Evolutionary conservation across 306 rosid species (phyloP).

Genomic region (Fragaria ananassa): DNA sequence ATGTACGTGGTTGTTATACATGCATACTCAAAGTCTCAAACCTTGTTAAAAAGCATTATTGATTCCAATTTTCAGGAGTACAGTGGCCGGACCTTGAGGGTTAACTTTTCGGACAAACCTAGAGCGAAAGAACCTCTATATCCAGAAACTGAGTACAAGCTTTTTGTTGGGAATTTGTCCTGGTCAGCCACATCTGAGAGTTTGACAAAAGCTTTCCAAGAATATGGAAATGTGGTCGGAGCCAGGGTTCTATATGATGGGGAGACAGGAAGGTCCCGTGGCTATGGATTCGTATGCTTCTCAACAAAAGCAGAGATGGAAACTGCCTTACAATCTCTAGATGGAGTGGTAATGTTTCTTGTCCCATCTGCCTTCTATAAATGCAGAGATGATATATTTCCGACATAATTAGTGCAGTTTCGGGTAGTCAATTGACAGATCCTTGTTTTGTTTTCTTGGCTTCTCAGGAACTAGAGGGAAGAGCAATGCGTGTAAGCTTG

Average conservation of each 20-base stretch:
- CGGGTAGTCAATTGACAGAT: not conserved
- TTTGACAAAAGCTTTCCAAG: conserved; percentile 65
- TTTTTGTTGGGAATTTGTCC: conserved; percentile 82
- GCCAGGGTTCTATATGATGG: conserved; percentile 86
- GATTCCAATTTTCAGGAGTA: conserved; percentile 49
- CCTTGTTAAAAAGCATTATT: not conserved
- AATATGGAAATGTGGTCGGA: conserved; percentile 84
- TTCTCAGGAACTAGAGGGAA: conserved; percentile 79
- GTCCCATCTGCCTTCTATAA: conserved; percentile 10
- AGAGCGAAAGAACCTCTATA: conserved; percentile 72
- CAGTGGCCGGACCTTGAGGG: conserved; percentile 79
- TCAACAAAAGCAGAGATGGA: conserved; percentile 80
- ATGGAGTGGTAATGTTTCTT: conserved; percentile 53
- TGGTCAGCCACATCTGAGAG: conserved; percentile 87
- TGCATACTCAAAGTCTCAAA: not conserved
- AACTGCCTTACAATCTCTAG: conserved; percentile 57
- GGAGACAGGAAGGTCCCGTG: conserved; percentile 81
- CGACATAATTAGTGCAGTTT: not conserved
- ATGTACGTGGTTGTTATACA: not conserved
- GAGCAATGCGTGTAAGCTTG: conserved; percentile 75
- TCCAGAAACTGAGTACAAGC: conserved; percentile 81
- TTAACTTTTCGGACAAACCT: conserved; percentile 83
- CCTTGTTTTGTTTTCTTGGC: conserved; percentile 14
- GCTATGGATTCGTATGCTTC: conserved; percentile 85
- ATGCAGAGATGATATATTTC: not conserved